phyloP scores from a whole-genome alignment of 2,329 filamentous ascomycete genomes.

The Scopulariopsis brevicaulis region DNA sequence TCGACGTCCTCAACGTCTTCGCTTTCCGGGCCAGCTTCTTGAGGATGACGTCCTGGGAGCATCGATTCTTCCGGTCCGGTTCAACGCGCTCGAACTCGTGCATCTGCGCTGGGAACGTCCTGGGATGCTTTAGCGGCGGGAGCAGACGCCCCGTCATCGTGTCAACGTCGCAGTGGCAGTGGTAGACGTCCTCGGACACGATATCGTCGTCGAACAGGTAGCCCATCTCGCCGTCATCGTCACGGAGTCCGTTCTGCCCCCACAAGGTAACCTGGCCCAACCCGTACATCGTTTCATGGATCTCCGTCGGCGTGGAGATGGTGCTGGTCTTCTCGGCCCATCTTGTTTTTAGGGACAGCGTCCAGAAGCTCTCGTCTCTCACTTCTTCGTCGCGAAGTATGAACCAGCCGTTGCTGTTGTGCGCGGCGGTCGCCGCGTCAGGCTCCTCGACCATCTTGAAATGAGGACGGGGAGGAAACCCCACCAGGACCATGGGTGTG shows the following conservation, averaged over 20 bases:
- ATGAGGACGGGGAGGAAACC: background rate
- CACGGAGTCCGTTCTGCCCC: background rate
- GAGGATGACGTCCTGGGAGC: constrained; percentile 6
- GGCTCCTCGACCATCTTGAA: background rate
- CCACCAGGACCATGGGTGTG: background rate
- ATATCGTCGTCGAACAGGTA: background rate
- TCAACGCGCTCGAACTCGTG: constrained; percentile 6
- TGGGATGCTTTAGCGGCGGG: constrained; percentile 18
- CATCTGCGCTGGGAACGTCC: constrained; percentile 11
- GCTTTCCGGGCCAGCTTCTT: background rate
- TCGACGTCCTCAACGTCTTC: background rate
- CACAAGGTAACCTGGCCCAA: background rate
- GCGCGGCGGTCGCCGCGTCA: background rate
- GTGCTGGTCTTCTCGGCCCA: background rate
- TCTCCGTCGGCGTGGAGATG: background rate
- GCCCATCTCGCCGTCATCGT: background rate
- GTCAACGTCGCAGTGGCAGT: constrained; percentile 21
- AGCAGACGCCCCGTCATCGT: constrained; percentile 21
- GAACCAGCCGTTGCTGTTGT: constrained; percentile 3
- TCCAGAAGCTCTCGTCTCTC: background rate
- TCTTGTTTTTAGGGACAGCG: background rate
- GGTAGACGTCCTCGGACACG: background rate
- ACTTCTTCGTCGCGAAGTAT: background rate
- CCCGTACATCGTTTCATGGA: background rate
- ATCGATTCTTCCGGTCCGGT: constrained; percentile 10